phyloP scores from a whole-genome alignment of 129 eudicot genomes.

The Helianthus annuus region DNA sequence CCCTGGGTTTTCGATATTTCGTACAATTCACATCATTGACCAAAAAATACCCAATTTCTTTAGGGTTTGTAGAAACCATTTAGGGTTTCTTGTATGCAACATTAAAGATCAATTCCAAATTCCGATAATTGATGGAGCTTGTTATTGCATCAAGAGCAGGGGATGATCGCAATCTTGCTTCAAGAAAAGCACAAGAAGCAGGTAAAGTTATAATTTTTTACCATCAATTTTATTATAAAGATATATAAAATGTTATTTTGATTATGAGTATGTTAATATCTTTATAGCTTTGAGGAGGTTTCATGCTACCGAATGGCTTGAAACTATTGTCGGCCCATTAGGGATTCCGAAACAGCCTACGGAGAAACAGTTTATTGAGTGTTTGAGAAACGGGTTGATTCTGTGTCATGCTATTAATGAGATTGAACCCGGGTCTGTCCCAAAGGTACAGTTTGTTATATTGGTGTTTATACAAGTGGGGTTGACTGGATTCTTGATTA shows the following conservation, averaged over 20 bases:
- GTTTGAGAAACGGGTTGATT: constrained; percentile 85
- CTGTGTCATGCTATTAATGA: constrained; percentile 93
- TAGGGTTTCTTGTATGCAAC: constrained; percentile 33
- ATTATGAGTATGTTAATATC: constrained; percentile 4
- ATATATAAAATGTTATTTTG: background rate
- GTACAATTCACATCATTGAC: background rate
- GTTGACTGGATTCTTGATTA: background rate
- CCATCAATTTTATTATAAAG: background rate
- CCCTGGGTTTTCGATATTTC: constrained; percentile 21
- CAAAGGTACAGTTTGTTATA: constrained; percentile 51
- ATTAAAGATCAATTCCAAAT: constrained; percentile 23
- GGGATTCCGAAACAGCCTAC: constrained; percentile 67
- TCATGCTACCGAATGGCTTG: constrained; percentile 86
- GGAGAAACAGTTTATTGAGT: constrained; percentile 75
- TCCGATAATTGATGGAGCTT: constrained; percentile 59
- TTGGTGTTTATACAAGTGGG: background rate
- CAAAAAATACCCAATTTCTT: background rate
- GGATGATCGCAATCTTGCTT: constrained; percentile 68
- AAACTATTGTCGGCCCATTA: constrained; percentile 75
- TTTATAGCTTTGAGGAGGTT: constrained; percentile 73
- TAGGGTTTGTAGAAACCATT: constrained; percentile 10
- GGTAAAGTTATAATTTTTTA: constrained; percentile 32
- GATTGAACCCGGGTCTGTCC: constrained; percentile 84
- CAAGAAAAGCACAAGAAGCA: constrained; percentile 96
- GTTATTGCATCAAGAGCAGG: constrained; percentile 41